These are phyloP conservation scores for Leptographium wingfieldii DNA, from an alignment of 2,329 filamentous ascomycete genomes.

Conservation along the genomic window DNA sequence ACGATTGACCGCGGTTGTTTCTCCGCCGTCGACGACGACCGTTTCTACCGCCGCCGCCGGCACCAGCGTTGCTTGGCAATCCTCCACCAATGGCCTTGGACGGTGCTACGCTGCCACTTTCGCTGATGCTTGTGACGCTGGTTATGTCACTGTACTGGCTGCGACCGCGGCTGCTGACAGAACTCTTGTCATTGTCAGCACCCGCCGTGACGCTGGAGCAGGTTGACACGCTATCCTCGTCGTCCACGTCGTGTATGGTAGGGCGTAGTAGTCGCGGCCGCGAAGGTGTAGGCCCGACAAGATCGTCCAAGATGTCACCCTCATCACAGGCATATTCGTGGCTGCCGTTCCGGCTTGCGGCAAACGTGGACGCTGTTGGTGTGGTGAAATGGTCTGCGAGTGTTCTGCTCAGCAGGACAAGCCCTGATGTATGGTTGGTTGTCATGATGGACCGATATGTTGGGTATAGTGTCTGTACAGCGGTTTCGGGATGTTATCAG, in stretches of 20 bases:
- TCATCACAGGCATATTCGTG: slow-evolving; percentile 1
- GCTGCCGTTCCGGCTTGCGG: not conserved
- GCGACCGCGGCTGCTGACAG: not conserved
- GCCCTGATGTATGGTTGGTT: not conserved
- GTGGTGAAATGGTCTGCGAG: not conserved
- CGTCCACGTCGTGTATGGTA: not conserved
- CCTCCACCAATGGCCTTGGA: not conserved
- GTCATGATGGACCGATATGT: not conserved
- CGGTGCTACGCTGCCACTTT: not conserved
- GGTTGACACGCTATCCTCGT: not conserved
- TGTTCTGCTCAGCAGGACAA: not conserved
- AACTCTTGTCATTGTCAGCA: not conserved
- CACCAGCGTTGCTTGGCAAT: not conserved
- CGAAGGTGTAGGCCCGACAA: not conserved
- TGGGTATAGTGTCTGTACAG: not conserved
- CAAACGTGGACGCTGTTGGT: not conserved
- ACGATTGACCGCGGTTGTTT: not conserved
- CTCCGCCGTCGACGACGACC: not conserved
- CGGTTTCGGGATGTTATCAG: not conserved
- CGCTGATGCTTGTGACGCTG: not conserved
- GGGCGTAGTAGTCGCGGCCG: not conserved
- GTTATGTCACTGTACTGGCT: not conserved
- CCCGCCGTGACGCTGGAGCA: not conserved
- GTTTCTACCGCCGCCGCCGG: not conserved
- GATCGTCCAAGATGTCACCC: slow-evolving; percentile 5